Evolutionary conservation across 2,329 filamentous ascomycete species (phyloP), one percentile per base, ranked within the genome.

Genomic region (Sporothrix pallida): DNA sequence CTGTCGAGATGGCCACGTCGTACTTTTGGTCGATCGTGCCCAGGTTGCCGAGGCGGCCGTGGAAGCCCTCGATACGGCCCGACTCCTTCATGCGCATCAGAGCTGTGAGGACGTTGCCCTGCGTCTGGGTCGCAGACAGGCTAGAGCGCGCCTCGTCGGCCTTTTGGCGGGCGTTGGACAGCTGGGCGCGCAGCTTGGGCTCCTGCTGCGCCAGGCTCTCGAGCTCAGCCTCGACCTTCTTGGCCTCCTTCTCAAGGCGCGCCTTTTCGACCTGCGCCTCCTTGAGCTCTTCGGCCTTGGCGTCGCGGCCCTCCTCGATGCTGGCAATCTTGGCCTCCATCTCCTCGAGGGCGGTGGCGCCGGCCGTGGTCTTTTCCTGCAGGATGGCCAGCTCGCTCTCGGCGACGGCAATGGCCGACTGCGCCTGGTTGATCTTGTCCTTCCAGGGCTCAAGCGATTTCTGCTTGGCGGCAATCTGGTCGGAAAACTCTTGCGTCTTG

Each of bases 1-100:
- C 97, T 0, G 96, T 99, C 0, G 97, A 99, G 75, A 99, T 97
- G n/a, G 96, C 96, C 60, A 99, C 90, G 79, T 99, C 96, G 81
- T 97, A 99, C 82, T 93, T 93, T 80, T 93, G 88, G 79, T 99
- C 95, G 77, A 99, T 99, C 0, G 93, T 91, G 60, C 96, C 96
- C 0, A 99, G 88, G 78, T 98, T 98, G 10, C 96, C 97, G 3
- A 99, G 90, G 46, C 96, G 91, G 37, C 96, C 96, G 79, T 99
- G 94, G 83, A 99, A 99, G 1, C 97, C 96, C 79, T 98, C 95
- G 76, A 99, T 97, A 81, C 96, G 92, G 13, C 96, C 96, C 26
- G 96, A 98, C 79, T 98, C 96, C 79, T 94, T 96, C 83, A 99
- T 89, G 68, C 96, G 91, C 92, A 98, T 97, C 44, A 99, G 84